These are phyloP conservation scores for Xylariaceae sp. DNA, from an alignment of 2,329 filamentous ascomycete genomes.

Conservation along the genomic window DNA sequence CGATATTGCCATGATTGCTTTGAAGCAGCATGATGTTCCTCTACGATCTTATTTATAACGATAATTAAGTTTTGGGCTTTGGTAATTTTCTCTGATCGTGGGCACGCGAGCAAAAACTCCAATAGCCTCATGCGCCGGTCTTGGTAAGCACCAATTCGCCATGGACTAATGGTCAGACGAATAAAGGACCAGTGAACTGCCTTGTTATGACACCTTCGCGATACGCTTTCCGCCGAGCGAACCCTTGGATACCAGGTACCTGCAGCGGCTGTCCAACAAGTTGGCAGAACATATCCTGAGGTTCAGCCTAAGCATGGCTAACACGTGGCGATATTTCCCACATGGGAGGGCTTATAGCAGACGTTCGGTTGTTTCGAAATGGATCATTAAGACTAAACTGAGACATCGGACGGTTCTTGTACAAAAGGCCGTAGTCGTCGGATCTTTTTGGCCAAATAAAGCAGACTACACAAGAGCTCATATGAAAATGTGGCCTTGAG, in stretches of 20 bases:
- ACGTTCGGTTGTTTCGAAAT: not conserved
- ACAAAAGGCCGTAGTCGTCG: not conserved
- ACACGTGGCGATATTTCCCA: slow-evolving; percentile 32
- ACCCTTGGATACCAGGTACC: slow-evolving; percentile 15
- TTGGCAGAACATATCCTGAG: slow-evolving; percentile 15
- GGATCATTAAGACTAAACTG: slow-evolving; percentile 11
- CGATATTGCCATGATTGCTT: too few species aligned
- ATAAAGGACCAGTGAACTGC: not conserved
- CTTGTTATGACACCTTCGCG: slow-evolving; percentile 24
- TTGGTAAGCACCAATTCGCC: slow-evolving; percentile 12
- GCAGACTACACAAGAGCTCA: too few species aligned
- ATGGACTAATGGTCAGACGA: slow-evolving; percentile 1
- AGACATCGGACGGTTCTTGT: slow-evolving; percentile 32
- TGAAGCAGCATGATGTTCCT: not conserved
- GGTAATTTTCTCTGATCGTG: not conserved
- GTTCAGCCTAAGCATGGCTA: slow-evolving; percentile 17
- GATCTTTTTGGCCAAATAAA: not conserved
- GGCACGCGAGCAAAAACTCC: not conserved
- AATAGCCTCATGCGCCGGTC: slow-evolving; percentile 18
- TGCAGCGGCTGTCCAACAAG: slow-evolving; percentile 26
- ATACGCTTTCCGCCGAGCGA: slow-evolving; percentile 19
- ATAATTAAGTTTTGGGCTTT: too few species aligned
- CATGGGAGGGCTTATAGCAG: slow-evolving; percentile 10
- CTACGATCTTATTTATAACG: slow-evolving; percentile 8
- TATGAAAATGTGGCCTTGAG: too few species aligned